Evolutionary conservation across 345 rosid species (phyloP), one percentile per base, ranked within the genome.

Genomic region (Hibiscus mutabilis): DNA sequence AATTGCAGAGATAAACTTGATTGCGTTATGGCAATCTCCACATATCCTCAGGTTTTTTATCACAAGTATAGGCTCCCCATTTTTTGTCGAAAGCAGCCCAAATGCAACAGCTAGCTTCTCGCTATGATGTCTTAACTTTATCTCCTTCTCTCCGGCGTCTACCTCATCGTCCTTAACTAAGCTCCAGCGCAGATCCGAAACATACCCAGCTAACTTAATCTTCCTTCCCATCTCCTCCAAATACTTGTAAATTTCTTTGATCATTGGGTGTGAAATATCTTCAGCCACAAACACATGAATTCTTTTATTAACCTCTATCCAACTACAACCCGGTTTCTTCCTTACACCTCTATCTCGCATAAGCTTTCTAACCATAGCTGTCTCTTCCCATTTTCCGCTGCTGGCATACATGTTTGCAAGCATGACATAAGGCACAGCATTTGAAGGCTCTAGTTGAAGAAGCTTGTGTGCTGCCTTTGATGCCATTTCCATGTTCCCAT

Each of bases 31-130:
- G 74, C 97, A 93, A 75, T 93, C 96, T 33, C 97, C 98, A 60
- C 98, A 91, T 60, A 91, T 93, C 64, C 98, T 82, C 49, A 91
- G 75, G 79, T 93, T 93, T 83, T 91, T 91, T 22, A 87, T 79
- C 77, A 91, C 97, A 3, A 88, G 75, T 71, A 93, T 69, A 11
- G 94, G 88, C 68, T 83, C 90, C 65, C 88, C 3, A 10, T 40
- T 13, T 33, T 62, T 79, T 2, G 89, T 88, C 16, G 94, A 89
- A 68, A 91, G 82, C 79, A 93, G 72, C 69, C 98, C 96, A 29
- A 86, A 88, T 27, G 97, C 97, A 21, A 93, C 97, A 0, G 97
- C 94, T 60, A 91, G 83, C 86, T 91, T 91, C 89, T 93, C 97
- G 33, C 98, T 91, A 29, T 89, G 97, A 82, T 87, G 87, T 63